These are phyloP conservation scores for Penicillium freii DNA, from an alignment of 2,329 filamentous ascomycete genomes.

Conservation along the genomic window DNA sequence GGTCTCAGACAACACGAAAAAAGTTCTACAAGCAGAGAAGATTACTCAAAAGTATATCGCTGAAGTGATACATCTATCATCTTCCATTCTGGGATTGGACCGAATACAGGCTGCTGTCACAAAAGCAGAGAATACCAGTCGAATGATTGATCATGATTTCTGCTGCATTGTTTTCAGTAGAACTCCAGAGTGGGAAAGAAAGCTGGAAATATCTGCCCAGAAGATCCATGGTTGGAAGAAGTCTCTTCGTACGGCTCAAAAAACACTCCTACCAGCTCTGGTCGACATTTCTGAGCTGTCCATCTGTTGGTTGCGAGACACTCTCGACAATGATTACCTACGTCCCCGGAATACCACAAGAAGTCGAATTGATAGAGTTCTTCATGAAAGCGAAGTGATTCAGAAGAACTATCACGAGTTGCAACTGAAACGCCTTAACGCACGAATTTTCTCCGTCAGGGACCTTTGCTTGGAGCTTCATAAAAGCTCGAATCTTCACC, in stretches of 20 bases:
- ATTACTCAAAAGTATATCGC: neutral
- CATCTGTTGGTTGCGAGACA: neutral
- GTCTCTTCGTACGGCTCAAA: neutral
- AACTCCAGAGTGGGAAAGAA: neutral
- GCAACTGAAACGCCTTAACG: neutral
- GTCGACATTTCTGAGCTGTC: neutral
- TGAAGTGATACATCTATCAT: neutral
- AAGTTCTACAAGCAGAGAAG: neutral
- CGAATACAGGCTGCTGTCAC: neutral
- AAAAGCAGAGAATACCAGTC: neutral
- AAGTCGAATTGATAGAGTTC: constrained; percentile 19
- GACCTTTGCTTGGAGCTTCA: neutral
- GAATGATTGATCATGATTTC: constrained; percentile 5
- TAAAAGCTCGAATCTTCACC: neutral
- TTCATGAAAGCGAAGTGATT: constrained; percentile 1
- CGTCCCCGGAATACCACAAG: constrained; percentile 19
- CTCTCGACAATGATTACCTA: constrained; percentile 15
- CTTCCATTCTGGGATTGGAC: neutral
- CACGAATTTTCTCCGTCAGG: neutral
- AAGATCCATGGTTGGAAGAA: neutral
- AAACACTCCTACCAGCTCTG: neutral
- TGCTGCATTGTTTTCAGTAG: neutral
- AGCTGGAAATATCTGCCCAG: neutral
- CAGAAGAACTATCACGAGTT: constrained; percentile 9
- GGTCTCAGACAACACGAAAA: neutral